Conservation (phyloP, 768 basidiomycete genomes). For the Russula dissimulans region DNA sequence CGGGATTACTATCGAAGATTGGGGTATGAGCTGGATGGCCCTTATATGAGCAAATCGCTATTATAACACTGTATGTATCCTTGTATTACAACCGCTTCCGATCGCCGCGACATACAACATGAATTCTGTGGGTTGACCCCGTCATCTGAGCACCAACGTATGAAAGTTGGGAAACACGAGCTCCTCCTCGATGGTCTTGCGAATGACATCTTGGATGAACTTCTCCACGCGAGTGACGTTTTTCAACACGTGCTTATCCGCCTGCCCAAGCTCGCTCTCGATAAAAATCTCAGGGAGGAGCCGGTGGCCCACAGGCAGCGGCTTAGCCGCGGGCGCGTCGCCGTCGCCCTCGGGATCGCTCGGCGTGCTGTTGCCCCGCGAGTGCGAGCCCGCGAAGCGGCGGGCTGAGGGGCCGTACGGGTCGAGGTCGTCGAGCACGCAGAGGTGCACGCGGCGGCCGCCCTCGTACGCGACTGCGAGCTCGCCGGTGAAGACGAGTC, state of each 20-base stretch:
- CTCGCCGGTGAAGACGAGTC: slow-evolving; percentile 79
- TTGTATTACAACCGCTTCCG: not conserved
- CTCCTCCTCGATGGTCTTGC: slow-evolving; percentile 93
- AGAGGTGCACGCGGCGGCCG: slow-evolving; percentile 74
- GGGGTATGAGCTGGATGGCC: slow-evolving; percentile 91
- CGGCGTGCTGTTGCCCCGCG: slow-evolving; percentile 35
- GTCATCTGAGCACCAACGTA: slow-evolving; percentile 35
- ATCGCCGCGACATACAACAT: not conserved
- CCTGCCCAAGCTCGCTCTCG: slow-evolving; percentile 94
- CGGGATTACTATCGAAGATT: slow-evolving; percentile 93
- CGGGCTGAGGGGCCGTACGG: slow-evolving; percentile 64
- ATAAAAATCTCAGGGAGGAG: slow-evolving; percentile 82
- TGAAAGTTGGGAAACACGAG: slow-evolving; percentile 95
- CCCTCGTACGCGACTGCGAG: slow-evolving; percentile 90
- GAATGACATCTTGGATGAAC: slow-evolving; percentile 91
- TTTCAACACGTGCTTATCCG: slow-evolving; percentile 90
- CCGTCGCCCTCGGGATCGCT: slow-evolving; percentile 63
- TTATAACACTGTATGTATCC: slow-evolving; percentile 14
- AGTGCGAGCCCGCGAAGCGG: slow-evolving; percentile 26
- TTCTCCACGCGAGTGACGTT: slow-evolving; percentile 93
- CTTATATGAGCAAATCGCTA: slow-evolving; percentile 92
- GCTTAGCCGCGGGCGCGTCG: slow-evolving; percentile 42
- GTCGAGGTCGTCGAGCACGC: slow-evolving; percentile 80
- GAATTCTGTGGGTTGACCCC: not conserved
- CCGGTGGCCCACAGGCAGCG: slow-evolving; percentile 70